Conservation (phyloP, 176 grass and related monocot species). For the Tillandsia fasciculata region DNA sequence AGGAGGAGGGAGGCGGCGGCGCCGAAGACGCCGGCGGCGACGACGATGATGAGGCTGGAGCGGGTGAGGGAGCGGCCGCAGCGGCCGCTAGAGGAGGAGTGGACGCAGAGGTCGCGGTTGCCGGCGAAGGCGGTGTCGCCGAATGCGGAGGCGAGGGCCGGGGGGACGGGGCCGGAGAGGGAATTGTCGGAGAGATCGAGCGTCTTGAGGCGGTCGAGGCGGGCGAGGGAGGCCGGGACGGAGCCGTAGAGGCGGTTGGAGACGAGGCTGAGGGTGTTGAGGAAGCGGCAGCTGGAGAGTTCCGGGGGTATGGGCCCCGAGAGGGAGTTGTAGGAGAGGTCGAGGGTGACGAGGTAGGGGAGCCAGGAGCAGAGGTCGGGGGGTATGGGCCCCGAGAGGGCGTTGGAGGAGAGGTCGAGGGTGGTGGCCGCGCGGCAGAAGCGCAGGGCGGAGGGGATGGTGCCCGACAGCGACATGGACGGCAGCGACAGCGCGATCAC, state of each 20-base stretch:
- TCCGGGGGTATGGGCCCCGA: constrained; percentile 53
- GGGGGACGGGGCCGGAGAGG: constrained; percentile 55
- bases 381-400: constrained; percentile 30
- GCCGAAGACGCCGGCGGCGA: constrained; percentile 82
- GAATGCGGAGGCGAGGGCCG: constrained; percentile 36
- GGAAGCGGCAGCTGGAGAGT: constrained; percentile 60
- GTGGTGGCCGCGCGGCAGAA: constrained; percentile 49
- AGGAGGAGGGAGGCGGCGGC: constrained; percentile 56
- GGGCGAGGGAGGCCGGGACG: constrained; percentile 55
- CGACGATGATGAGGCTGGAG: constrained; percentile 47
- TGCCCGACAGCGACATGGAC: constrained; percentile 43
- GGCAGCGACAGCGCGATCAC: constrained; percentile 42
- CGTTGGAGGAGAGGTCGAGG: constrained; percentile 69
- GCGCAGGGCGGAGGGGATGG: constrained; percentile 44
- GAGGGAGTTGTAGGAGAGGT: constrained; percentile 59
- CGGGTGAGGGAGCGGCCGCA: constrained; percentile 20
- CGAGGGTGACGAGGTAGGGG: constrained; percentile 53
- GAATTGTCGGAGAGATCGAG: constrained; percentile 66
- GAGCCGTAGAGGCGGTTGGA: constrained; percentile 48
- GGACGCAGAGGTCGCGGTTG: constrained; percentile 64
- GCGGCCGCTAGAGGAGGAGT: constrained; percentile 35
- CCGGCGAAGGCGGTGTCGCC: constrained; percentile 26
- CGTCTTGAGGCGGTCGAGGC: constrained; percentile 53
- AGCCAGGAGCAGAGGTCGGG: constrained; percentile 69
- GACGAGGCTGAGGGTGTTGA: constrained; percentile 58